Evolutionary conservation across 805 yeast genomes (phyloP), one percentile per base, ranked within the genome.

Genomic region (Saccharomycopsis sp.): DNA sequence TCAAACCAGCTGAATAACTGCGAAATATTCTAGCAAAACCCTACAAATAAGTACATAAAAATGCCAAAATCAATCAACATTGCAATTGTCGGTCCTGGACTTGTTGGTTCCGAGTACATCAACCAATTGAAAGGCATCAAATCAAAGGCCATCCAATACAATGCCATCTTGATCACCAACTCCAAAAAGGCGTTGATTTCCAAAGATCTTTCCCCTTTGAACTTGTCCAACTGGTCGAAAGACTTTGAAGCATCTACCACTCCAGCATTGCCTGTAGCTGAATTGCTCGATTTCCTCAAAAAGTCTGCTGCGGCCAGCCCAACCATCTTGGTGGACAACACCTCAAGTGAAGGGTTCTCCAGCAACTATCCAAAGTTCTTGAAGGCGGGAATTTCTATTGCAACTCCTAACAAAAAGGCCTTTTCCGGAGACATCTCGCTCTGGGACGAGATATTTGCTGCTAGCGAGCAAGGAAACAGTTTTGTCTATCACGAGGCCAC

Each of bases 351-450:
- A 62, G 69, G 79, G 4, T 74, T 92, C 64, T 96, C 98, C 51
- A 78, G 80, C 50, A 79, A 81, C 56, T 94, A 94, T 72, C 88
- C 96, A 51, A 71, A 76, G 46, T 84, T 94, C 66, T 76, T 92
- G 61, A 71, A 79, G 64, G 80, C 77, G 60, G 96, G 97, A 44
- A 84, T 94, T 63, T 90, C 97, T 51, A 83, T 94, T 66, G 99
- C 98, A 18, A 94, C 99, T 51, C 99, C 99, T 64, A 94, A 94
- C 79, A 94, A 94, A 74, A 94, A 94, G 79, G 99, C 96, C 0
- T 94, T 94, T 69, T 91, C 97, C 8, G 79, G 91, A 50, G 86
- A 82, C 57, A 73, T 87, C 61, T 71, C 75, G 23, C 73, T 84
- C 12, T 94, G 98, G 97, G 80, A 89, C 57, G 78, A 79, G 54